Percentiles rank a stretch among this genome's conserved stretches.
These are phyloP conservation scores for Ichthyophthirius multifiliis DNA, from an alignment of 169 alveolate species.

Conservation along the genomic window DNA sequence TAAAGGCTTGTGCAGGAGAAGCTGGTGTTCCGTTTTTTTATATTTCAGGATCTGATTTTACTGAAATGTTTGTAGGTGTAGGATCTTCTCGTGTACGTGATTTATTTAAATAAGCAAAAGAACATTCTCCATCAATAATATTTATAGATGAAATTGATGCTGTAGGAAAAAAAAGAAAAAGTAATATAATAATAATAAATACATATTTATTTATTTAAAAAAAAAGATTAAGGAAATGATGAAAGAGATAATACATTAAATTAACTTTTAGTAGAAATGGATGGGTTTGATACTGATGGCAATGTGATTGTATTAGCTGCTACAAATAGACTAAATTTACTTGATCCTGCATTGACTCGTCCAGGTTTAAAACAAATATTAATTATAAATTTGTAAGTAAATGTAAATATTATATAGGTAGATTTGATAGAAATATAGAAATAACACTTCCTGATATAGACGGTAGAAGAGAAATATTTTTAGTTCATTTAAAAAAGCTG, in stretches of 20 bases:
- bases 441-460: conserved; percentile 91
- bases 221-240: conserved; percentile 89
- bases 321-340: conserved; percentile 85
- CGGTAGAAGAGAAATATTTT: conserved; percentile 94
- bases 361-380: too few species aligned
- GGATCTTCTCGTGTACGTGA: conserved; percentile 82
- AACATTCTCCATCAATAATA: conserved; percentile 76
- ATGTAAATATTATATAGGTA: too few species aligned
- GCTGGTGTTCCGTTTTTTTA: conserved; percentile 92
- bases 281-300: conserved; percentile 45
- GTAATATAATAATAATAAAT: too few species aligned
- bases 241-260: conserved; percentile 92
- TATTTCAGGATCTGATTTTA: conserved; percentile 91
- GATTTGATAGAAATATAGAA: conserved; percentile 96
- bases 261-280: conserved; percentile 82
- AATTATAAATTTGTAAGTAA: too few species aligned
- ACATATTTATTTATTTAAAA: not conserved
- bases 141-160: conserved; percentile 88
- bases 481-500: conserved; percentile 94
- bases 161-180: conserved; percentile 83
- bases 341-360: conserved; percentile 77
- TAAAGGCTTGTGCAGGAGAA: conserved; percentile 60
- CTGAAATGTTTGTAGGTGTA: conserved; percentile 90
- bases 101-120: conserved; percentile 78
- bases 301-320: conserved; percentile 79